phyloP scores from a whole-genome alignment of 345 rosid genomes.

The Gynandropsis gynandra region DNA sequence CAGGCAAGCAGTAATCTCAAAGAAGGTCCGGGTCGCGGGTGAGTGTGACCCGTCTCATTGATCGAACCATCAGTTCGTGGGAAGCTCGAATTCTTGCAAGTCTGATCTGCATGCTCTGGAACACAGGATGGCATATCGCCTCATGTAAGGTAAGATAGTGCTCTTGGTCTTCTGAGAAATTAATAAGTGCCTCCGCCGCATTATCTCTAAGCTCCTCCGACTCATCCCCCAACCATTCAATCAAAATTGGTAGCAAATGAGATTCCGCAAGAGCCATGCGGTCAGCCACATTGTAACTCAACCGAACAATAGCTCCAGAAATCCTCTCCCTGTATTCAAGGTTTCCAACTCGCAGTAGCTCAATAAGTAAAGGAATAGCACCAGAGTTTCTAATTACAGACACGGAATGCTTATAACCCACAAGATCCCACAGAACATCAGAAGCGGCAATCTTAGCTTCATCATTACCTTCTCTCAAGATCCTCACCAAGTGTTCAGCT shows the following conservation, averaged over 20 bases:
- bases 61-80: slow-evolving; percentile 37
- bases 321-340: slow-evolving; percentile 42
- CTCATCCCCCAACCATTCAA: slow-evolving; percentile 36
- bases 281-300: slow-evolving; percentile 39
- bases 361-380: slow-evolving; percentile 42
- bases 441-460: slow-evolving; percentile 47
- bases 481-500: slow-evolving; percentile 45
- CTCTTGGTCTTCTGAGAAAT: slow-evolving; percentile 38
- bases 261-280: slow-evolving; percentile 40
- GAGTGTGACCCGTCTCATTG: slow-evolving; percentile 40
- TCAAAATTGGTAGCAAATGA: slow-evolving; percentile 34
- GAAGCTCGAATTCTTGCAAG: slow-evolving; percentile 31
- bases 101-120: slow-evolving; percentile 39
- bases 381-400: slow-evolving; percentile 48
- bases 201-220: slow-evolving; percentile 46
- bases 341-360: slow-evolving; percentile 36
- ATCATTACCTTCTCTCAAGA: slow-evolving; percentile 48
- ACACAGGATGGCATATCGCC: slow-evolving; percentile 30
- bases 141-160: slow-evolving; percentile 30
- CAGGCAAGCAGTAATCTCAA: slow-evolving; percentile 9
- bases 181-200: slow-evolving; percentile 45
- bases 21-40: slow-evolving; percentile 27
- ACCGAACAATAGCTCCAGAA: slow-evolving; percentile 41
- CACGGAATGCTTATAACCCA: slow-evolving; percentile 42
- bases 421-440: slow-evolving; percentile 54